These are phyloP conservation scores for Auricularia sp. DNA, from an alignment of 768 basidiomycete species.

Conservation along the genomic window DNA sequence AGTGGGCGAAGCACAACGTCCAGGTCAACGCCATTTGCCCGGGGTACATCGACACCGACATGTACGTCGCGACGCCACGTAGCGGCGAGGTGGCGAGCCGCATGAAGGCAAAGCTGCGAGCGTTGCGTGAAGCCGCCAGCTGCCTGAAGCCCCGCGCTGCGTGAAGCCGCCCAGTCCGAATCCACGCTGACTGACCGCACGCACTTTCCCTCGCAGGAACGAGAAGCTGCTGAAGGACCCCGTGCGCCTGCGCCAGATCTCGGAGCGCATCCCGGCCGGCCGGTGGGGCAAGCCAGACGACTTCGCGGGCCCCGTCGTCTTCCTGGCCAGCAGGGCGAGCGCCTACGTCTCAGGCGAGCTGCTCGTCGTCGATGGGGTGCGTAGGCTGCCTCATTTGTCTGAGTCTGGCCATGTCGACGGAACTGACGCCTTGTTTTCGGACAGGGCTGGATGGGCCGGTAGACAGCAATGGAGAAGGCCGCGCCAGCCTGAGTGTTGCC, in stretches of 20 bases:
- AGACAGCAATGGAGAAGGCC: too few relatives aligned
- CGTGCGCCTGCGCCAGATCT: constrained; percentile 57
- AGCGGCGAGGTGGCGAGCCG: too few relatives aligned
- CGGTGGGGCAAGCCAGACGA: constrained; percentile 65
- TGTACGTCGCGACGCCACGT: constrained; percentile 35
- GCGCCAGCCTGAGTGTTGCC: too few relatives aligned
- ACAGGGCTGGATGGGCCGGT: neutral
- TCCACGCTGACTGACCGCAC: too few relatives aligned
- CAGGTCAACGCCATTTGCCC: constrained; percentile 85
- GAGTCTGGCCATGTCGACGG: neutral
- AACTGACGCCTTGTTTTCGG: neutral
- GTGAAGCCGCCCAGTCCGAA: too few relatives aligned
- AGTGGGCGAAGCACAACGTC: constrained; percentile 83
- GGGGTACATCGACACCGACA: constrained; percentile 84
- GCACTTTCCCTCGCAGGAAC: constrained; percentile 36
- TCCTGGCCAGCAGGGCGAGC: constrained; percentile 57
- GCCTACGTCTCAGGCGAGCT: constrained; percentile 67
- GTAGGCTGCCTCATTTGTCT: constrained; percentile 13
- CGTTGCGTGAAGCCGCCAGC: too few relatives aligned
- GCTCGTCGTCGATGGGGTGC: constrained; percentile 62
- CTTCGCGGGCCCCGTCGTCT: constrained; percentile 65
- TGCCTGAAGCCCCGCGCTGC: too few relatives aligned
- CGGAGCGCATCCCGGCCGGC: constrained; percentile 62
- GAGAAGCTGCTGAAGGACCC: constrained; percentile 54
- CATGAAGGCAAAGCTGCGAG: too few relatives aligned